Base-by-base conservation (phyloP, 192 early-diverging fungal species). In the Podochytrium sp. region DNA sequence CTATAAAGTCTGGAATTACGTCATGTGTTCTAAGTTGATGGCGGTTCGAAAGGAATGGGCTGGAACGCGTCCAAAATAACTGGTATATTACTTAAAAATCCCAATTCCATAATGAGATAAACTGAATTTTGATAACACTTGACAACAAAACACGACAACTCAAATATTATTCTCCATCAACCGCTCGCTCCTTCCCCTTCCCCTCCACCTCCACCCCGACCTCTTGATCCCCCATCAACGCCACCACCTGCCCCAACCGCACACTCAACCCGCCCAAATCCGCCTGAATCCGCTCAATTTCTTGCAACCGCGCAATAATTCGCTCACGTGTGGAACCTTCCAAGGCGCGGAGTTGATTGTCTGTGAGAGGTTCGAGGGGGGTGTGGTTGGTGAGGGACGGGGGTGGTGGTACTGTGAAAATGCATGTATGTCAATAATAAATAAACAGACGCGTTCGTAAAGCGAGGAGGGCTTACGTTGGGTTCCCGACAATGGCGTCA, bases 311-410 rank as follows among this genome's bases (percentile, higher is more conserved):
- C 14, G 43, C 57, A n/a, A 78, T 65, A 4, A 85, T 65, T 10
- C 76, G 75, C n/a, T 74, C 65, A n/a, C 85, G 76, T 32, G 80
- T 75, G n/a, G 42, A 18, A n/a, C 85, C 85, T 55, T 87, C 83
- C 78, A 87, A 58, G 25, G 23, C 23, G 18, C 66, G 69, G 16
- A 87, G 73, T 55, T 87, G 73, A 7, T 69, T 76, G 65, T 87
- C 83, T 14, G 79, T 75, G 18, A 83, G 61, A 42, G 73, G 69
- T 29, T 81, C 81, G 4, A 79, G 57, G 16, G 59, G 74, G 32
- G 35, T 0, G 33, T 16, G 14, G 18, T 38, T 57, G 6, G 55
- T 7, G n/a, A 7, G 10, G 14, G 37, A 14, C 37, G 32, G 37
- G 60, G 60, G 0, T n/a, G 29, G 37, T 0, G 60, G 14, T 27